These are phyloP conservation scores for Syncephalastrum racemosum DNA, from an alignment of 371 early-diverging fungal genomes.

Conservation along the genomic window DNA sequence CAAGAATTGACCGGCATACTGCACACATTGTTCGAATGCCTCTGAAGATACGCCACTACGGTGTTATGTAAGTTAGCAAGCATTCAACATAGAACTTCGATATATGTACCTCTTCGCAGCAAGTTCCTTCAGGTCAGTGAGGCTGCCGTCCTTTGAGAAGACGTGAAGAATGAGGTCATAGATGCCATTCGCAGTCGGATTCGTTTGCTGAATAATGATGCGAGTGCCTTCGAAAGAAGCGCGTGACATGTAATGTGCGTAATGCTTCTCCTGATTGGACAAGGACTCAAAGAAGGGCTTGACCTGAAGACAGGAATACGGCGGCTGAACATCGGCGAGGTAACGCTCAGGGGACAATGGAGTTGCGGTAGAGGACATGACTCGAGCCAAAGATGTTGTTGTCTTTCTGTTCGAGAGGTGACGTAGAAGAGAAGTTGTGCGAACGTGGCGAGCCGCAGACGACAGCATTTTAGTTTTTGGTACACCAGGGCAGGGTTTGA, in stretches of 20 bases:
- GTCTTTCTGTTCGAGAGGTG: too few species aligned
- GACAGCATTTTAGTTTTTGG: too few species aligned
- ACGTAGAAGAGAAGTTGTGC: too few species aligned
- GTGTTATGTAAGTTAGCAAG: background rate
- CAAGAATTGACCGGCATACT: constrained; percentile 54
- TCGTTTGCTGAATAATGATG: constrained; percentile 45
- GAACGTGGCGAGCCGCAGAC: too few species aligned
- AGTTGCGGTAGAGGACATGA: too few species aligned
- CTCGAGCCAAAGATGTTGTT: too few species aligned
- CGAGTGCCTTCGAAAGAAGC: constrained; percentile 61
- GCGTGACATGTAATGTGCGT: constrained; percentile 62
- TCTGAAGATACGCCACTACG: constrained; percentile 45
- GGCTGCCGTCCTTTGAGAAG: constrained; percentile 25
- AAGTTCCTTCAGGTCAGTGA: constrained; percentile 27
- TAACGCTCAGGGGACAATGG: constrained; percentile 16
- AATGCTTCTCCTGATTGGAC: constrained; percentile 47
- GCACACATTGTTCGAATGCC: constrained; percentile 52
- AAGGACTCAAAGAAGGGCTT: constrained; percentile 56
- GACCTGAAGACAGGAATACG: constrained; percentile 52
- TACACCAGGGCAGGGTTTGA: too few species aligned
- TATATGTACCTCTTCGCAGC: constrained; percentile 26
- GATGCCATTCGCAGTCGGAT: constrained; percentile 39
- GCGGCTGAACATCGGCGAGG: constrained; percentile 48
- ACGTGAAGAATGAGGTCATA: constrained; percentile 36
- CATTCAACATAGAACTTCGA: background rate